Evolutionary conservation across 306 rosid genomes (phyloP).

Genomic region (Lathyrus sativus): DNA sequence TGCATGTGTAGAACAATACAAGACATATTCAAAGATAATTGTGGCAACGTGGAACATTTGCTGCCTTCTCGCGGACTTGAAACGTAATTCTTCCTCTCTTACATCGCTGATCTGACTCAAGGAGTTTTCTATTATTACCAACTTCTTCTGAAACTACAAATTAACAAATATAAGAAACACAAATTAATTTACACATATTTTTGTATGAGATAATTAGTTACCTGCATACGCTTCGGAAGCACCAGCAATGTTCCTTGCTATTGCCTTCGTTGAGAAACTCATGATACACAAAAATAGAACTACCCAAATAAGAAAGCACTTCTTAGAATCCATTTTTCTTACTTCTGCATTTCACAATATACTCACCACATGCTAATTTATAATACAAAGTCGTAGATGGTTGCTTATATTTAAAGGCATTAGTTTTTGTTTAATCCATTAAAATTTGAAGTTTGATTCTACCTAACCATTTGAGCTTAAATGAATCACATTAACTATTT

Average conservation of each 20-base stretch:
- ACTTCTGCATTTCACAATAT: background rate
- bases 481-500: too few species aligned
- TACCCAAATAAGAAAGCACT: background rate
- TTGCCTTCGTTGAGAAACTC: background rate
- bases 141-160: background rate
- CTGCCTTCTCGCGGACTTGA: background rate
- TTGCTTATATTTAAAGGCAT: too few species aligned
- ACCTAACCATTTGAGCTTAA: too few species aligned
- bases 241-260: background rate
- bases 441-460: too few species aligned
- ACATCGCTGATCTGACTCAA: background rate
- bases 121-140: background rate
- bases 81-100: background rate
- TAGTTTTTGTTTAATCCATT: too few species aligned
- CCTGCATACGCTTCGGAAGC: background rate
- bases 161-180: background rate
- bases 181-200: background rate
- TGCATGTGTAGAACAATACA: too few species aligned
- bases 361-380: background rate
- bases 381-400: background rate
- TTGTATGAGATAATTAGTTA: background rate
- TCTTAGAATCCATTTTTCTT: conserved; percentile 18
- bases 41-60: conserved; percentile 23
- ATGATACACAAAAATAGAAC: background rate
- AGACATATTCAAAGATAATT: conserved; percentile 16